A percentile compares a stretch with the other conserved stretches of the same genome.
Conservation (phyloP, 2,329 filamentous ascomycete genomes). For the Remersonia thermophila region DNA sequence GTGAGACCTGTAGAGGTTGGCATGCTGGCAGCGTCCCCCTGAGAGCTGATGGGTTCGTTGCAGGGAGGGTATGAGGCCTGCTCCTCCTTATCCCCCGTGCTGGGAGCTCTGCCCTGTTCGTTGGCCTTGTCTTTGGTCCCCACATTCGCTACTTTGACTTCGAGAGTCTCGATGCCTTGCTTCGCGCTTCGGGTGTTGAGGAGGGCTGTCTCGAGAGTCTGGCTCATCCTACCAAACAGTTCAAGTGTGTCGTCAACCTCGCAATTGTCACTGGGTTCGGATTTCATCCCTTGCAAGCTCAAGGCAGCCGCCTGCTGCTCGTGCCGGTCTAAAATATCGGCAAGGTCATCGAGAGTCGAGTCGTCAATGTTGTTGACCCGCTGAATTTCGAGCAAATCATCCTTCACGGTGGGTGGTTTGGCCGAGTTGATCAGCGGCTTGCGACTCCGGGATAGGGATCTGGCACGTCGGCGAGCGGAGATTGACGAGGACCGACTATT, state of each 20-base stretch:
- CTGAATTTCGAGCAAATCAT: conserved; percentile 43
- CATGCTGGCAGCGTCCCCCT: too few species aligned
- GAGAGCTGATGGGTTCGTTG: too few species aligned
- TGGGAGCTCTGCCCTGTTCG: too few species aligned
- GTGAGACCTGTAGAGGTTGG: too few species aligned
- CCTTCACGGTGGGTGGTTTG: conserved; percentile 40
- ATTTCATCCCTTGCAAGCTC: conserved; percentile 6
- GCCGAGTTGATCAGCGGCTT: conserved; percentile 41
- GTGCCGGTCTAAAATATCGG: conserved; percentile 33
- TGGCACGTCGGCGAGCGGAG: conserved; percentile 15
- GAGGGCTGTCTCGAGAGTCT: conserved; percentile 38
- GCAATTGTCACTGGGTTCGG: conserved; percentile 8
- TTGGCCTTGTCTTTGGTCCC: conserved; percentile 16
- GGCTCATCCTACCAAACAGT: conserved; percentile 38
- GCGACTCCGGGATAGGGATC: conserved; percentile 29
- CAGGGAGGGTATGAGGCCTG: too few species aligned
- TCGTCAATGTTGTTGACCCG: conserved; percentile 43
- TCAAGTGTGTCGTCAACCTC: conserved; percentile 28
- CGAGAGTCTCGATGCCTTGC: conserved; percentile 45
- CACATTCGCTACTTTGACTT: conserved; percentile 35
- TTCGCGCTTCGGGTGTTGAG: conserved; percentile 42
- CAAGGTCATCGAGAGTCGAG: conserved; percentile 46
- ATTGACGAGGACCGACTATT: conserved; percentile 9
- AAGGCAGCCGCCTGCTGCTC: conserved; percentile 4
- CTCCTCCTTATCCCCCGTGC: too few species aligned